A percentile compares a stretch with the other conserved stretches of the same genome.
phyloP scores from a whole-genome alignment of 2,329 filamentous ascomycete genomes.

The Xylariaceae sp. region DNA sequence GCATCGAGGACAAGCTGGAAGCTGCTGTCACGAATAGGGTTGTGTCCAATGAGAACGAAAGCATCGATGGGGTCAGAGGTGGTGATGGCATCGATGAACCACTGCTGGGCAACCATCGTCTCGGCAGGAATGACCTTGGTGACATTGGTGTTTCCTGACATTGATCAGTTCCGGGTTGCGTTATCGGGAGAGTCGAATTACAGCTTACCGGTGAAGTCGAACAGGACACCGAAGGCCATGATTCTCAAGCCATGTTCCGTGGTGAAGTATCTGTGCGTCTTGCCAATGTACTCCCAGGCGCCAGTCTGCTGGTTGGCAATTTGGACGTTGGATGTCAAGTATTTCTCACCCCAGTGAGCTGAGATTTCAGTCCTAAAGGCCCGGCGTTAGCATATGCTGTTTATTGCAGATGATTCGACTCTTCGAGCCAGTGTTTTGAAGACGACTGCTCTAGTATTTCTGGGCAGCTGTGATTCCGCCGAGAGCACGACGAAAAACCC shows the following conservation, averaged over 20 bases:
- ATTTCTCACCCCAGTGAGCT: conserved; percentile 46
- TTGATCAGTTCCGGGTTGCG: conserved; percentile 22
- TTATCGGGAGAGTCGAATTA: conserved; percentile 38
- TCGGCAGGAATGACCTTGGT: conserved; percentile 54
- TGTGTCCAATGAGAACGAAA: conserved; percentile 60
- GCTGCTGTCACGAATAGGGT: conserved; percentile 48
- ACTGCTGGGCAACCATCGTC: conserved; percentile 47
- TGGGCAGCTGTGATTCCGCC: not conserved
- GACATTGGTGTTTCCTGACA: conserved; percentile 52
- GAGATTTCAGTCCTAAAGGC: conserved; percentile 44
- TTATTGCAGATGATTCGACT: not conserved
- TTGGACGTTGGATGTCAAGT: conserved; percentile 44
- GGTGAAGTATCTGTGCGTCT: conserved; percentile 41
- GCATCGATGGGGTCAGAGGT: conserved; percentile 52
- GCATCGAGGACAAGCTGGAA: conserved; percentile 47
- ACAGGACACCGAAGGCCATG: conserved; percentile 43
- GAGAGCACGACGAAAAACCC: no score
- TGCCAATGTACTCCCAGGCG: conserved; percentile 39
- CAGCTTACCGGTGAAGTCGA: conserved; percentile 43
- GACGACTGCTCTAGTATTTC: not conserved
- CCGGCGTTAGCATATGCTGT: not conserved
- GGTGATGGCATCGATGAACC: conserved; percentile 56
- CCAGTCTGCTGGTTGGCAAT: conserved; percentile 37
- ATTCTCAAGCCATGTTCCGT: conserved; percentile 39
- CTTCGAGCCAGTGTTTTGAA: not conserved